A percentile compares a stretch with the other conserved stretches of the same genome.
These are phyloP conservation scores for Apiosordaria backusii DNA, from an alignment of 495 filamentous ascomycete genomes.

Conservation along the genomic window DNA sequence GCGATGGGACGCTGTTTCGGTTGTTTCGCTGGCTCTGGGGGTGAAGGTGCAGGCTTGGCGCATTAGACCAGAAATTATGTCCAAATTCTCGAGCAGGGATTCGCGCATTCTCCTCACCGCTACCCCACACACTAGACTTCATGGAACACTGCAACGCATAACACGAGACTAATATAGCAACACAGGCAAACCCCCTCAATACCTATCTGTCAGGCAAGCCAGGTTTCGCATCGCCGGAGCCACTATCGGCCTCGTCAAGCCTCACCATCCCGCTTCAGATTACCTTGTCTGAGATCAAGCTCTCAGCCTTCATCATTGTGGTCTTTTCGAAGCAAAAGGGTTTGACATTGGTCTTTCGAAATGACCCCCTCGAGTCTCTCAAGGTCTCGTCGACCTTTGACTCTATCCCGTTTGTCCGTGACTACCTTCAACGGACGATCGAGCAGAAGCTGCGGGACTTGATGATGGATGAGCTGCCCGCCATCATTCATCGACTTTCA, in stretches of 20 bases:
- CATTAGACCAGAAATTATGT: slow-evolving; percentile 29
- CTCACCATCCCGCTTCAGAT: slow-evolving; percentile 96
- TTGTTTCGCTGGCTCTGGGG: not conserved
- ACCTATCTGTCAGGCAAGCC: slow-evolving; percentile 91
- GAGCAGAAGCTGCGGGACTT: slow-evolving; percentile 87
- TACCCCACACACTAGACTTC: slow-evolving; percentile 20
- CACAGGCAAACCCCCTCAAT: slow-evolving; percentile 87
- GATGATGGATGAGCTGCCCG: slow-evolving; percentile 96
- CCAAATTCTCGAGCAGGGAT: slow-evolving; percentile 25
- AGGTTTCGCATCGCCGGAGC: slow-evolving; percentile 84
- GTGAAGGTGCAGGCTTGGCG: slow-evolving; percentile 24
- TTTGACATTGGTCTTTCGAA: slow-evolving; percentile 91
- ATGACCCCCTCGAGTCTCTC: slow-evolving; percentile 94
- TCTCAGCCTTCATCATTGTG: slow-evolving; percentile 96
- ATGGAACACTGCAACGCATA: slow-evolving; percentile 16
- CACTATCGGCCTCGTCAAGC: slow-evolving; percentile 86
- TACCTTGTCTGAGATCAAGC: slow-evolving; percentile 89
- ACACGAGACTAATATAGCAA: slow-evolving; percentile 48
- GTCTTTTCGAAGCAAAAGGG: slow-evolving; percentile 98
- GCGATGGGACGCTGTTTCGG: not conserved
- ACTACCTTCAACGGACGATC: slow-evolving; percentile 95
- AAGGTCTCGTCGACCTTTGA: slow-evolving; percentile 99
- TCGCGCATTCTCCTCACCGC: slow-evolving; percentile 18
- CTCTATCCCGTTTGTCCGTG: slow-evolving; percentile 95
- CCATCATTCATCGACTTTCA: slow-evolving; percentile 91